Conservation (phyloP, 208 protist genomes). For the Leishmania martiniquensis region DNA sequence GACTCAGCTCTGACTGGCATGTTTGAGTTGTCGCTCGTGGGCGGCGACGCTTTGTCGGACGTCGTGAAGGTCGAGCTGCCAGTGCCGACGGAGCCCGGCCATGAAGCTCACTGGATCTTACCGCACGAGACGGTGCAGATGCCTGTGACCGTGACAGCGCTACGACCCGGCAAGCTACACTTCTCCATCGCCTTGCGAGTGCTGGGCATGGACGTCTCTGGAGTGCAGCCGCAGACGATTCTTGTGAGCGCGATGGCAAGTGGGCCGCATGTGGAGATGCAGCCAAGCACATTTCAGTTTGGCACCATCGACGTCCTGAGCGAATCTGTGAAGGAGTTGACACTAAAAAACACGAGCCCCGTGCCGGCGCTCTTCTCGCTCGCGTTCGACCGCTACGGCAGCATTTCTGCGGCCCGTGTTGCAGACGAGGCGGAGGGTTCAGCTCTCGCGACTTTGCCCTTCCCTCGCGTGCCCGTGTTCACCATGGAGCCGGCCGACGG, state of each 20-base stretch:
- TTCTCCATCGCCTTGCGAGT: conserved; percentile 85
- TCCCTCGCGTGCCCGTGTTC: conserved; percentile 38
- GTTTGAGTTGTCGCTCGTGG: conserved; percentile 88
- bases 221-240: conserved; percentile 46
- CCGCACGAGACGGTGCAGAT: conserved; percentile 63
- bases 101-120: conserved; percentile 30
- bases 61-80: conserved; percentile 31
- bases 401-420: not conserved
- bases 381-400: conserved; percentile 30
- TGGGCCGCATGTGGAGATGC: conserved; percentile 77
- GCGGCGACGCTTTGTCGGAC: conserved; percentile 41
- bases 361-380: conserved; percentile 65
- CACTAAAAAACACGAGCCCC: conserved; percentile 84
- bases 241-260: conserved; percentile 71
- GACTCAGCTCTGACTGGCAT: conserved; percentile 90
- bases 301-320: conserved; percentile 73
- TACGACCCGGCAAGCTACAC: conserved; percentile 76
- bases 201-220: conserved; percentile 52
- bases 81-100: conserved; percentile 27
- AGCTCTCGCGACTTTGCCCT: conserved; percentile 11
- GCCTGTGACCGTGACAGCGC: conserved; percentile 74
- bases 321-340: conserved; percentile 38
- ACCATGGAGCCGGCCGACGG: conserved; percentile 45
- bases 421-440: not conserved
- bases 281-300: conserved; percentile 64